Conservation (phyloP, 2,329 filamentous ascomycete genomes). For the Myriangium duriaei region DNA sequence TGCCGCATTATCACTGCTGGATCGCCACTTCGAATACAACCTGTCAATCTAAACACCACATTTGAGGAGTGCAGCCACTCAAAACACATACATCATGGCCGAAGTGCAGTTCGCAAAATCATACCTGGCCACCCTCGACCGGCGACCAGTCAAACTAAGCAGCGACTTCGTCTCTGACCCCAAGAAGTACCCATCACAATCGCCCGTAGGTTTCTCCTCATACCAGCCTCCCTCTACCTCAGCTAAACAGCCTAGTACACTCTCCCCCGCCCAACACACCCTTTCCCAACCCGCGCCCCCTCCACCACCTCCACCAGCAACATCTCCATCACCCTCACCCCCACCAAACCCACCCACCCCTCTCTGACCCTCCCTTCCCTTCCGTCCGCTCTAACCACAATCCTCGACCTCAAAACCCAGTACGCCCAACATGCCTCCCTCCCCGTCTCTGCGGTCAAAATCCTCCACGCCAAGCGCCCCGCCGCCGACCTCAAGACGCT, state of each 20-base stretch:
- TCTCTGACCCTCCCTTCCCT: constrained; percentile 51
- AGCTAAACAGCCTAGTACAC: constrained; percentile 44
- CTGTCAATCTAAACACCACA: too few species aligned
- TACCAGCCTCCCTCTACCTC: constrained; percentile 11
- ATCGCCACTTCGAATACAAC: background rate
- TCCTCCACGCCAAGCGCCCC: constrained; percentile 81
- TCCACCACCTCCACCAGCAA: constrained; percentile 31
- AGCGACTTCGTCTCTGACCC: constrained; percentile 84
- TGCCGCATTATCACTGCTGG: background rate
- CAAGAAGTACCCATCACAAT: constrained; percentile 59
- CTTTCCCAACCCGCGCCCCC: constrained; percentile 35
- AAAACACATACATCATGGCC: constrained; percentile 14
- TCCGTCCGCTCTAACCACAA: constrained; percentile 45
- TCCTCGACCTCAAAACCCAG: constrained; percentile 64
- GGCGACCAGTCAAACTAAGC: constrained; percentile 67
- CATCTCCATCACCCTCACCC: constrained; percentile 54
- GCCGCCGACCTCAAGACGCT: constrained; percentile 65
- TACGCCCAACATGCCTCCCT: constrained; percentile 53
- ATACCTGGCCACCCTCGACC: constrained; percentile 70
- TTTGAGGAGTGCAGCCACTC: too few species aligned
- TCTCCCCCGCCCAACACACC: constrained; percentile 50
- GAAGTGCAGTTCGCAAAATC: constrained; percentile 74
- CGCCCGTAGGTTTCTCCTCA: constrained; percentile 49
- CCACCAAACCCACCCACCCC: constrained; percentile 61
- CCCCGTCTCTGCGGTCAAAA: constrained; percentile 66